Percentiles rank a stretch among this genome's conserved stretches.
phyloP scores from a whole-genome alignment of 1,284 basidiomycete species.

The Neonothopanus nambi region DNA sequence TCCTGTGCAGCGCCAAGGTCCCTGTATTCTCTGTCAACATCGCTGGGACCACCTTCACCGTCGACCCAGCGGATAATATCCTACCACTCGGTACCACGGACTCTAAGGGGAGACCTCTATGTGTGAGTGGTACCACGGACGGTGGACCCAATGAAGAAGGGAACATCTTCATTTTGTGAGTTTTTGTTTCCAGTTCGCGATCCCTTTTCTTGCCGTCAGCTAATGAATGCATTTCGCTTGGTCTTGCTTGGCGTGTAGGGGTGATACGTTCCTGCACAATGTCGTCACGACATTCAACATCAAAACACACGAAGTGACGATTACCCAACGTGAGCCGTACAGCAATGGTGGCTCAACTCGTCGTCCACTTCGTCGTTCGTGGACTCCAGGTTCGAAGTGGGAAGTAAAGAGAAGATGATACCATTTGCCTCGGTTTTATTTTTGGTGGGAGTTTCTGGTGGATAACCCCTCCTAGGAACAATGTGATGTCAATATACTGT shows the following conservation, averaged over 20 bases:
- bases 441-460: too few species aligned
- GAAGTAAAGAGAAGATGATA: too few species aligned
- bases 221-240: background rate
- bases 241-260: background rate
- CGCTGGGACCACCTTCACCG: constrained; percentile 21
- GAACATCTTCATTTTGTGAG: constrained; percentile 9
- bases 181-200: background rate
- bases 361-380: background rate
- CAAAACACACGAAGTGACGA: constrained; percentile 1
- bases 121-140: constrained; percentile 10
- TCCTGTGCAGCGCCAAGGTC: constrained; percentile 22
- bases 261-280: constrained; percentile 22
- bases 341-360: background rate
- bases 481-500: too few species aligned
- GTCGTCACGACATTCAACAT: constrained; percentile 21
- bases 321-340: constrained; percentile 14
- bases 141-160: constrained; percentile 9
- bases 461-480: too few species aligned
- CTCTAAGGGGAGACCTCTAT: constrained; percentile 11
- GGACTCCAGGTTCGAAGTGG: too few species aligned
- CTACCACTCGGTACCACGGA: constrained; percentile 20
- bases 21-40: constrained; percentile 25
- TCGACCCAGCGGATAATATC: constrained; percentile 23
- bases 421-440: too few species aligned
- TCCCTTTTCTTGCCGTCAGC: background rate